These are phyloP conservation scores for Mortierella antarctica DNA, from an alignment of 192 early-diverging fungal genomes.

Conservation along the genomic window DNA sequence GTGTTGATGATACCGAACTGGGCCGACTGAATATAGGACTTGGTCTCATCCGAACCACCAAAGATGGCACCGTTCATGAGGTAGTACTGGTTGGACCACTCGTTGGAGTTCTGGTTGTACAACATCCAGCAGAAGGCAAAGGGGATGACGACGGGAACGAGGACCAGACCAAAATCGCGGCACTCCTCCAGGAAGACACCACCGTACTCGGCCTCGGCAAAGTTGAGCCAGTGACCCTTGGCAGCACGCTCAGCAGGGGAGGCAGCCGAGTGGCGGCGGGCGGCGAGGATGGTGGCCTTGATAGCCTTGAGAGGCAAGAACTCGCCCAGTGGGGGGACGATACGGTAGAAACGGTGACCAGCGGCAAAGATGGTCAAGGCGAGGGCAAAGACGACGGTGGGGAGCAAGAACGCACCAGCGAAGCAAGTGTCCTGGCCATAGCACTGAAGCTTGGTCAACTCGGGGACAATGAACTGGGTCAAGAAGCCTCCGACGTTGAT, in stretches of 20 bases:
- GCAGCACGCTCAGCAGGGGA: constrained; percentile 34
- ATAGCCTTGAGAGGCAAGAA: constrained; percentile 62
- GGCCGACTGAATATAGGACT: constrained; percentile 24
- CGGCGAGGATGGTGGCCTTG: constrained; percentile 43
- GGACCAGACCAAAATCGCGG: constrained; percentile 42
- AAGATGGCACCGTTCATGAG: constrained; percentile 47
- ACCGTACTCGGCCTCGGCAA: constrained; percentile 56
- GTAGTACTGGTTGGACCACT: constrained; percentile 53
- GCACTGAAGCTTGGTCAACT: constrained; percentile 36
- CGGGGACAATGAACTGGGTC: constrained; percentile 60
- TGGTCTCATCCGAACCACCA: constrained; percentile 13
- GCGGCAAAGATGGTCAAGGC: constrained; percentile 60
- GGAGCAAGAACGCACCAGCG: constrained; percentile 53
- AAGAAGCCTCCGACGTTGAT: constrained; percentile 70
- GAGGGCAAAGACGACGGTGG: constrained; percentile 53
- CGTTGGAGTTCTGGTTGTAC: constrained; percentile 56
- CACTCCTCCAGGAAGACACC: constrained; percentile 46
- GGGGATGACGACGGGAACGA: constrained; percentile 41
- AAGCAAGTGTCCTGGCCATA: constrained; percentile 60
- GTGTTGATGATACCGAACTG: constrained; percentile 54
- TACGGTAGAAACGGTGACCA: constrained; percentile 66
- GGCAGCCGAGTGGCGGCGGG: constrained; percentile 9
- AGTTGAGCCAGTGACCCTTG: constrained; percentile 54
- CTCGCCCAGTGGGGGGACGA: constrained; percentile 69
- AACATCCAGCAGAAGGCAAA: constrained; percentile 54